Evolutionary conservation across 169 alveolate genomes (phyloP).

Genomic region (Babesia ovis): DNA sequence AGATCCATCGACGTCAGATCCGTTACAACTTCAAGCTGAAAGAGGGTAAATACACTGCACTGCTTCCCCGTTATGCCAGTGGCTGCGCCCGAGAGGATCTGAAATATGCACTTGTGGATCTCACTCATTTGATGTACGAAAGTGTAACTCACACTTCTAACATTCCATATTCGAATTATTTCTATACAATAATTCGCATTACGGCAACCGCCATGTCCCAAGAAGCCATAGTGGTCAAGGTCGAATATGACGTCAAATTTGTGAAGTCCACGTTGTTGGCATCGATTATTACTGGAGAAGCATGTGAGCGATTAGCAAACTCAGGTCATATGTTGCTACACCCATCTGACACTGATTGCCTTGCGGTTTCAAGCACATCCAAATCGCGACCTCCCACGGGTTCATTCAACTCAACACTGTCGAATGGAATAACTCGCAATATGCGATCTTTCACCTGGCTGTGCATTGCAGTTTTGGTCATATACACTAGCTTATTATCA

Average conservation of each 20-base stretch:
- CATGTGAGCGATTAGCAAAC: slow-evolving; percentile 20
- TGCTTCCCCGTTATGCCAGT: slow-evolving; percentile 13
- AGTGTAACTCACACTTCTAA: slow-evolving; percentile 14
- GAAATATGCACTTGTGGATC: slow-evolving; percentile 40
- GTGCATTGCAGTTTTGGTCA: neutral
- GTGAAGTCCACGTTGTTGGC: slow-evolving; percentile 33
- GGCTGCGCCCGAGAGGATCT: slow-evolving; percentile 48
- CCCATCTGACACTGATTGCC: neutral
- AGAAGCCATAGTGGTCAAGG: neutral
- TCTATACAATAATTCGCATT: slow-evolving; percentile 47
- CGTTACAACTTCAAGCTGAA: slow-evolving; percentile 32
- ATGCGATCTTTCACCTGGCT: neutral
- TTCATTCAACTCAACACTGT: neutral
- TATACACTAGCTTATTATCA: slow-evolving; percentile 7
- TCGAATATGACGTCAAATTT: slow-evolving; percentile 45
- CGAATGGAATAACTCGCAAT: neutral
- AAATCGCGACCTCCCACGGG: neutral
- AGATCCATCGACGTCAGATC: slow-evolving; percentile 10
- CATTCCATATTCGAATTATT: slow-evolving; percentile 54
- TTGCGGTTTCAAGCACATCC: neutral
- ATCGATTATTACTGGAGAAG: slow-evolving; percentile 47
- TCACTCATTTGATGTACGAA: slow-evolving; percentile 28
- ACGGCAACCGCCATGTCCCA: slow-evolving; percentile 30
- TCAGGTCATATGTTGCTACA: neutral
- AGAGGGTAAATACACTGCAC: slow-evolving; percentile 27